Conservation (phyloP, 805 yeast species). For the Zygotorulaspora florentina region DNA sequence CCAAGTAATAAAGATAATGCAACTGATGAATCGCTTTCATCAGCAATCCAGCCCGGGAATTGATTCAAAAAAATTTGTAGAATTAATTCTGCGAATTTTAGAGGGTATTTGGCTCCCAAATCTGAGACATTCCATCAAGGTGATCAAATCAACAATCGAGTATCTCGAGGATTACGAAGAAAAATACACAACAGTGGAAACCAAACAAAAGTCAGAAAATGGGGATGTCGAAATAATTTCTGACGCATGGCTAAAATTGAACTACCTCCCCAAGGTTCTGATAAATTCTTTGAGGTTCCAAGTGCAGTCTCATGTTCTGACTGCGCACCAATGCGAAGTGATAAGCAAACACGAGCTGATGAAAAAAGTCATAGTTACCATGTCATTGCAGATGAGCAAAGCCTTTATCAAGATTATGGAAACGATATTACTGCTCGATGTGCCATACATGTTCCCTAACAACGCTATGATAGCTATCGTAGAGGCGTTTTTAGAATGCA, state of each 20-base stretch:
- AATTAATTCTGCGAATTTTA: slow-evolving; percentile 4
- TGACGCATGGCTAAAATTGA: slow-evolving; percentile 12
- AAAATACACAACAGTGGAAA: slow-evolving; percentile 7
- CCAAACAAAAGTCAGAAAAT: neutral
- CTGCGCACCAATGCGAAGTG: neutral
- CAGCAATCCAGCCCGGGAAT: slow-evolving; percentile 1
- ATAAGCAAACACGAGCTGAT: slow-evolving; percentile 9
- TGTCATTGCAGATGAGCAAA: slow-evolving; percentile 16
- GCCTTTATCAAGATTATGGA: slow-evolving; percentile 9
- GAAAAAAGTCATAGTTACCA: slow-evolving; percentile 12
- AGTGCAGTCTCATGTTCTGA: slow-evolving; percentile 1
- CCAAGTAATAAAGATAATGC: slow-evolving; percentile 10
- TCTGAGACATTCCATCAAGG: slow-evolving; percentile 2
- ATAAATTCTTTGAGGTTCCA: slow-evolving; percentile 11
- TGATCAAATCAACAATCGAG: slow-evolving; percentile 6
- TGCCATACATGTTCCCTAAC: slow-evolving; percentile 4
- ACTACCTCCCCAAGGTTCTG: slow-evolving; percentile 16
- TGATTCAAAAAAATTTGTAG: slow-evolving; percentile 6
- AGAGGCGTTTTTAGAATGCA: slow-evolving; percentile 11
- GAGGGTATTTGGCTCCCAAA: slow-evolving; percentile 9
- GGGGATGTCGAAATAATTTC: neutral
- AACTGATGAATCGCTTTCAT: slow-evolving; percentile 5
- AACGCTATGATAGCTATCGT: slow-evolving; percentile 2
- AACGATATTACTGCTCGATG: slow-evolving; percentile 4
- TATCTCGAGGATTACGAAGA: slow-evolving; percentile 5